Conservation (phyloP, 192 early-diverging fungal species). For the Backusella westeae region DNA sequence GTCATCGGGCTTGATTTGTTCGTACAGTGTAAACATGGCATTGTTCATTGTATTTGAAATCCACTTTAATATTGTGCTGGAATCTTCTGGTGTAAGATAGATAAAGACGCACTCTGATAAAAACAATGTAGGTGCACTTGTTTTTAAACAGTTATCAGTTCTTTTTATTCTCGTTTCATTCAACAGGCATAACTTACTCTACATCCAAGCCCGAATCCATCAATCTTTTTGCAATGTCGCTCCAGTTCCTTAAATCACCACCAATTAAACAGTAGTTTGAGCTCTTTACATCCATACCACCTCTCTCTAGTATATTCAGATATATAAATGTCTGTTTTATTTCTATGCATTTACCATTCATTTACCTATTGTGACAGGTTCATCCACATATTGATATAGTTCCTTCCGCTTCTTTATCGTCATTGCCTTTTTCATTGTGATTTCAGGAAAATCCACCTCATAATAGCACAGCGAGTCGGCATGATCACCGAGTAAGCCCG, state of each 20-base stretch:
- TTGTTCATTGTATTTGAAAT: constrained; percentile 46
- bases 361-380: constrained; percentile 35
- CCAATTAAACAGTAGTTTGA: constrained; percentile 69
- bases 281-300: constrained; percentile 74
- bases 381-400: constrained; percentile 38
- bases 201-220: constrained; percentile 52
- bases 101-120: constrained; percentile 94
- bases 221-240: constrained; percentile 59
- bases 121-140: constrained; percentile 78
- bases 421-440: constrained; percentile 76
- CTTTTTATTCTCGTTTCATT: background rate
- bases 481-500: background rate
- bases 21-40: constrained; percentile 77
- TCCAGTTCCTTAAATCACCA: constrained; percentile 78
- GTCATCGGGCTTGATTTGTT: constrained; percentile 90
- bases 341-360: no score
- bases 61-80: constrained; percentile 74
- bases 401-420: constrained; percentile 51
- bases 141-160: background rate
- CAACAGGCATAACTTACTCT: constrained; percentile 34
- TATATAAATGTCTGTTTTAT: background rate
- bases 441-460: constrained; percentile 93
- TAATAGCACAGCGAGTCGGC: constrained; percentile 49
- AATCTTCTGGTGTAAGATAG: constrained; percentile 71
- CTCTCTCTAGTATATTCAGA: constrained; percentile 37